Evolutionary conservation across 2,329 filamentous ascomycete genomes (phyloP), one percentile per base, ranked within the genome.

Genomic region (Blastomyces parvus): DNA sequence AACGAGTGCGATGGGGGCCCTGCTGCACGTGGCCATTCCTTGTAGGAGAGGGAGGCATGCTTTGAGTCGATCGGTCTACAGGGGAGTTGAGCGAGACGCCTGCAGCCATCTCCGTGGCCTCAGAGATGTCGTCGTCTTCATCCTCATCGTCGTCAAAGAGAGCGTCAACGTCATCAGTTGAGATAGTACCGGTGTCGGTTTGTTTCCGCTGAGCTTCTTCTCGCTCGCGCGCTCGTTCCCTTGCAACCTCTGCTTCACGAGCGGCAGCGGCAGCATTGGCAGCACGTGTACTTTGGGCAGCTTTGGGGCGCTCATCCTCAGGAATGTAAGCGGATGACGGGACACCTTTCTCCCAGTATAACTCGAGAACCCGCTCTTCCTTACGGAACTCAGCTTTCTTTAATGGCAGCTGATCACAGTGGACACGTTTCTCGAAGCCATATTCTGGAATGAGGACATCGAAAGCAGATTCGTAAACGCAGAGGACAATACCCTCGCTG

Each of bases 341-440:
- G 8, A 97, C 91, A 57, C 94, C 94, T 84, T 97, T 99, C 86
- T 99, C 94, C 94, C 94, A 99, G 82, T 97, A 99, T 19, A 99
- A 84, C 78, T 99, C 94, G 57, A 99, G 83, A 38, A 97, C 86
- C 63, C 94, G 87, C 80, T 92, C 90, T 74, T 96, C 91, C 83
- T 97, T 97, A 77, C 95, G 87, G 79, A 94, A 99, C 74, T 99
- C 94, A n/a, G 94, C 94, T 83, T 99, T 99, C 84, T 97, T 86
- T 69, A 99, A 81, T 38, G 94, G 94, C 74, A 99, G 83, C 81
- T 99, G 94, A 73, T 99, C 94, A 74, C 94, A 99, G 79, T 99
- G 94, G 61, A 99, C 94, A 67, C 94, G 90, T 86, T 99, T 99
- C 82, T 99, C 94, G 69, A 99, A 97, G 68, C 94, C 94, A 82